These are phyloP conservation scores for Pulicaria dysenterica DNA, from an alignment of 129 eudicot species.

Conservation along the genomic window DNA sequence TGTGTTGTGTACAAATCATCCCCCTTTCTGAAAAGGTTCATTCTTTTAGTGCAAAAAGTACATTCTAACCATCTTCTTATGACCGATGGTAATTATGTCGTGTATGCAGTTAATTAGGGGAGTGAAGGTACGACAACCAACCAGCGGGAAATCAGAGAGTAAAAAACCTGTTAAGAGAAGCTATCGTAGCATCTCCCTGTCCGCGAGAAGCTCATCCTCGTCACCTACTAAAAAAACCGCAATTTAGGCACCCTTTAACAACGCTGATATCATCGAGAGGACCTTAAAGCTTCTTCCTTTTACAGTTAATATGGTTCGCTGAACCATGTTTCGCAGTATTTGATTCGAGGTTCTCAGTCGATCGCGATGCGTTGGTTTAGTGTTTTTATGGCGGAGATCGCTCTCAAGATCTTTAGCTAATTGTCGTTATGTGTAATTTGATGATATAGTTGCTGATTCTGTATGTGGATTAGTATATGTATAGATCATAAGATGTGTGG, in stretches of 20 bases:
- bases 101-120: slow-evolving; percentile 83
- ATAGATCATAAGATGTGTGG: slow-evolving; percentile 35
- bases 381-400: slow-evolving; percentile 15
- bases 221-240: slow-evolving; percentile 38
- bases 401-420: slow-evolving; percentile 24
- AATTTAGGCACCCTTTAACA: slow-evolving; percentile 18
- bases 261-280: slow-evolving; percentile 21
- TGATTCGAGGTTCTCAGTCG: slow-evolving; percentile 18
- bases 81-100: neutral
- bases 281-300: slow-evolving; percentile 20
- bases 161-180: slow-evolving; percentile 65
- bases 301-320: slow-evolving; percentile 23
- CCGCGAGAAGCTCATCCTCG: slow-evolving; percentile 37
- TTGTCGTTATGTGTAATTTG: slow-evolving; percentile 15
- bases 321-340: slow-evolving; percentile 15
- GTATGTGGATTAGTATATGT: slow-evolving; percentile 38
- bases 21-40: neutral
- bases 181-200: slow-evolving; percentile 43
- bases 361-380: slow-evolving; percentile 16
- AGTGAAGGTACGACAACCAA: slow-evolving; percentile 83
- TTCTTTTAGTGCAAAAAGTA: neutral
- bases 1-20: too few species aligned
- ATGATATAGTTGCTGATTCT: slow-evolving; percentile 23
- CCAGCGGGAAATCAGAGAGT: slow-evolving; percentile 51
- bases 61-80: neutral